phyloP scores from a whole-genome alignment of 2,329 filamentous ascomycete species.

The Coleophoma cylindrospora region DNA sequence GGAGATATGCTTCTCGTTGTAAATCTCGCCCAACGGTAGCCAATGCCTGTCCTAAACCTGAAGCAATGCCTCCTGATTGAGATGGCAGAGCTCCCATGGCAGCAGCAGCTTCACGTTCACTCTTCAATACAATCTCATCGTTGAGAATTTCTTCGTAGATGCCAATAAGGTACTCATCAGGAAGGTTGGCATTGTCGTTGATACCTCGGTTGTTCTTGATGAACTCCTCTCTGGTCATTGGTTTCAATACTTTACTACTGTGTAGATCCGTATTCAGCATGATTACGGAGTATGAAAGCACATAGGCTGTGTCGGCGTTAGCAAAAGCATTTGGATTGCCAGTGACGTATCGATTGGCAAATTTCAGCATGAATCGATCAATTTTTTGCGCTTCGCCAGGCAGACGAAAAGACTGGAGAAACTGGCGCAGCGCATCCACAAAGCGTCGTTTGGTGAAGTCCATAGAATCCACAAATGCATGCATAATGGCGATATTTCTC shows the following conservation, averaged over 20 bases:
- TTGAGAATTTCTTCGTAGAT: slow-evolving; percentile 90
- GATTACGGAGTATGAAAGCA: slow-evolving; percentile 93
- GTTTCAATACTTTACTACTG: slow-evolving; percentile 74
- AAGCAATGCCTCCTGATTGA: slow-evolving; percentile 67
- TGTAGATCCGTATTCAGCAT: slow-evolving; percentile 95
- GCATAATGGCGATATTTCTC: slow-evolving; percentile 95
- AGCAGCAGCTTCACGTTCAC: slow-evolving; percentile 84
- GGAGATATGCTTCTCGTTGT: slow-evolving; percentile 86
- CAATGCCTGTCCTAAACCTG: slow-evolving; percentile 81
- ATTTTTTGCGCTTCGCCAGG: slow-evolving; percentile 98
- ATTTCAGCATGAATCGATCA: slow-evolving; percentile 98
- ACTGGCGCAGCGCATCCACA: slow-evolving; percentile 85
- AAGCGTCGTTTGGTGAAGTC: slow-evolving; percentile 89
- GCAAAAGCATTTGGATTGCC: slow-evolving; percentile 97
- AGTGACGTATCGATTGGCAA: slow-evolving; percentile 90
- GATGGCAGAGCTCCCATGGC: slow-evolving; percentile 61
- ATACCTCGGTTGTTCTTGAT: slow-evolving; percentile 99
- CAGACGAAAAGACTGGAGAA: slow-evolving; percentile 89
- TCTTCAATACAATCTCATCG: slow-evolving; percentile 93
- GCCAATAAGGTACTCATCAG: slow-evolving; percentile 80
- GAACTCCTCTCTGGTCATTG: slow-evolving; percentile 96
- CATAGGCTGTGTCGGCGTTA: slow-evolving; percentile 96
- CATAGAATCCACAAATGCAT: slow-evolving; percentile 94
- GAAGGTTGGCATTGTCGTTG: slow-evolving; percentile 91
- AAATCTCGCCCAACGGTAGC: slow-evolving; percentile 89